Evolutionary conservation across 73 alveolate species (phyloP).

Genomic region (Paramecium biaurelia): DNA sequence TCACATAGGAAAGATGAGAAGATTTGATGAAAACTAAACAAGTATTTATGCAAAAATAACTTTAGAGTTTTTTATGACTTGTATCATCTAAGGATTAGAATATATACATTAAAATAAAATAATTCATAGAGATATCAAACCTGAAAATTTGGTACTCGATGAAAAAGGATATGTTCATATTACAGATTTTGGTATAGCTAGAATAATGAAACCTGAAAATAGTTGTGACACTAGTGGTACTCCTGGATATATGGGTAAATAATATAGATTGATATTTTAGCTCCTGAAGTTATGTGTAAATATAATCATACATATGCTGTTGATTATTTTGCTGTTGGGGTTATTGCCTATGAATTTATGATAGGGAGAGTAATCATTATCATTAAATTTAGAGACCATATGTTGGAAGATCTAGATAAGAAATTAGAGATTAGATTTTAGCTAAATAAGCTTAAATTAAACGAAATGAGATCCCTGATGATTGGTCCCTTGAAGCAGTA

Average conservation of each 20-base stretch:
- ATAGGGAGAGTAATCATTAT: constrained; percentile 60
- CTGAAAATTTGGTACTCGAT: constrained; percentile 80
- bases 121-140: constrained; percentile 84
- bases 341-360: constrained; percentile 80
- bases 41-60: constrained; percentile 61
- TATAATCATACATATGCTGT: constrained; percentile 70
- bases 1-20: constrained; percentile 79
- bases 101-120: constrained; percentile 70
- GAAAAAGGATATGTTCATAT: constrained; percentile 72
- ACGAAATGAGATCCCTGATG: constrained; percentile 68
- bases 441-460: constrained; percentile 72
- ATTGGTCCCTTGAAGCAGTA: constrained; percentile 78
- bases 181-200: constrained; percentile 82
- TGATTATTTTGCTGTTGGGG: constrained; percentile 90
- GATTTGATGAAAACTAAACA: constrained; percentile 88
- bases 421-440: constrained; percentile 73
- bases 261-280: constrained; percentile 30
- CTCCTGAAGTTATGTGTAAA: constrained; percentile 86
- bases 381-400: constrained; percentile 70
- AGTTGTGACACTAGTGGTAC: constrained; percentile 52
- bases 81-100: constrained; percentile 68
- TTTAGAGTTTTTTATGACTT: constrained; percentile 70
- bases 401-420: constrained; percentile 74
- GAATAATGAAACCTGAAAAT: constrained; percentile 67
- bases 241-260: constrained; percentile 63